A percentile compares a stretch with the other conserved stretches of the same genome.
Conservation (phyloP, 2,329 filamentous ascomycete species). For the Nemania serpens region DNA sequence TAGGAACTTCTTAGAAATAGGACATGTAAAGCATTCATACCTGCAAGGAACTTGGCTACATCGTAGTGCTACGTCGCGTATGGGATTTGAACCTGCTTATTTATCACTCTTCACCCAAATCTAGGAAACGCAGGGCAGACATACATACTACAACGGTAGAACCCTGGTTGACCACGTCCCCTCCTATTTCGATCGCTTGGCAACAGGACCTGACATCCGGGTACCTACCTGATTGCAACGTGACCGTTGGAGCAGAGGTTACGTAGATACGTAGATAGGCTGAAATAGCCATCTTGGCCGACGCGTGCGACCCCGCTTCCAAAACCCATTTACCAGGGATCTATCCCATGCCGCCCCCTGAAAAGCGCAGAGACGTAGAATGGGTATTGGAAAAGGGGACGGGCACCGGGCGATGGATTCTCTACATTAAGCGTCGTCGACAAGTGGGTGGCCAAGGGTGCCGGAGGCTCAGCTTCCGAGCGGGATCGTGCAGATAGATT, state of each 20-base stretch:
- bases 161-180: too few species aligned
- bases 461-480: conserved; percentile 4
- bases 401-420: neutral
- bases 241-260: neutral
- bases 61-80: too few species aligned
- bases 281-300: neutral
- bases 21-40: too few species aligned
- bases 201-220: neutral
- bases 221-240: neutral
- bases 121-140: too few species aligned
- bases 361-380: too few species aligned
- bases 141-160: too few species aligned
- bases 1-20: too few species aligned
- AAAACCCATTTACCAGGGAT: conserved; percentile 8
- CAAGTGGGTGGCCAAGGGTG: conserved; percentile 12
- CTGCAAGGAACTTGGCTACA: too few species aligned
- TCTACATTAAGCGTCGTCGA: neutral
- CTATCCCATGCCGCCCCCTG: neutral
- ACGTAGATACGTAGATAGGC: neutral
- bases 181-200: neutral
- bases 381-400: neutral
- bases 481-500: neutral
- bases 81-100: too few species aligned
- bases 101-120: too few species aligned
- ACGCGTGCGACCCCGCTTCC: neutral